A percentile compares a stretch with the other conserved stretches of the same genome.
These are phyloP conservation scores for Alternaria triticimaculans DNA, from an alignment of 2,329 filamentous ascomycete species.

Conservation along the genomic window DNA sequence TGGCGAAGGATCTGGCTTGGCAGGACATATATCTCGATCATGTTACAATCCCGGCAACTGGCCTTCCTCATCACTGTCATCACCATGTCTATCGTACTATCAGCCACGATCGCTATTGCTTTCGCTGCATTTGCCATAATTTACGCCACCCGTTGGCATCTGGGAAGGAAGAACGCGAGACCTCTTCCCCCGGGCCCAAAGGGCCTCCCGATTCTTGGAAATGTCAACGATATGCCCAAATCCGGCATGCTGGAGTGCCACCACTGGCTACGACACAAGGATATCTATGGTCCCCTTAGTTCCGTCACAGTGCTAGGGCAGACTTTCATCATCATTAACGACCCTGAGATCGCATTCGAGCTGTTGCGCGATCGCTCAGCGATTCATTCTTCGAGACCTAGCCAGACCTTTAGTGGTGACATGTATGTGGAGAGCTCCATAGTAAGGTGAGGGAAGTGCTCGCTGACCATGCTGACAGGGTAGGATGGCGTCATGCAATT, in stretches of 20 bases:
- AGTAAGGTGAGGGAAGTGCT: conserved; percentile 12
- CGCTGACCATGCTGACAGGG: background rate
- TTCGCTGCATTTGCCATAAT: background rate
- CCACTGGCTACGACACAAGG: conserved; percentile 54
- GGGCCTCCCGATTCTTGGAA: conserved; percentile 57
- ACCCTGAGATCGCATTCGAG: conserved; percentile 29
- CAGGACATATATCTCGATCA: background rate
- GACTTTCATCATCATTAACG: conserved; percentile 34
- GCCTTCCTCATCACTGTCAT: background rate
- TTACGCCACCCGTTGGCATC: background rate
- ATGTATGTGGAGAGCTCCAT: conserved; percentile 14
- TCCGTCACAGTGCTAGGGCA: conserved; percentile 34
- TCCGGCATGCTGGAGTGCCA: conserved; percentile 45
- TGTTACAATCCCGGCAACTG: background rate
- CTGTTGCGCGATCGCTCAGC: conserved; percentile 30
- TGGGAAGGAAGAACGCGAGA: background rate
- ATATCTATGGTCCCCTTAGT: conserved; percentile 36
- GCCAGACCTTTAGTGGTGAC: conserved; percentile 25
- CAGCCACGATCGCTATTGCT: background rate
- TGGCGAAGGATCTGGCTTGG: background rate
- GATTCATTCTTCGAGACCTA: conserved; percentile 31
- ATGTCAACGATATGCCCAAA: conserved; percentile 57
- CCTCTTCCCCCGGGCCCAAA: conserved; percentile 59
- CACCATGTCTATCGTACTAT: background rate
- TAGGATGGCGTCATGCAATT: conserved; percentile 29